Base-by-base conservation (phyloP, 441 rosid genomes). In the Adansonia madagascariensis region DNA sequence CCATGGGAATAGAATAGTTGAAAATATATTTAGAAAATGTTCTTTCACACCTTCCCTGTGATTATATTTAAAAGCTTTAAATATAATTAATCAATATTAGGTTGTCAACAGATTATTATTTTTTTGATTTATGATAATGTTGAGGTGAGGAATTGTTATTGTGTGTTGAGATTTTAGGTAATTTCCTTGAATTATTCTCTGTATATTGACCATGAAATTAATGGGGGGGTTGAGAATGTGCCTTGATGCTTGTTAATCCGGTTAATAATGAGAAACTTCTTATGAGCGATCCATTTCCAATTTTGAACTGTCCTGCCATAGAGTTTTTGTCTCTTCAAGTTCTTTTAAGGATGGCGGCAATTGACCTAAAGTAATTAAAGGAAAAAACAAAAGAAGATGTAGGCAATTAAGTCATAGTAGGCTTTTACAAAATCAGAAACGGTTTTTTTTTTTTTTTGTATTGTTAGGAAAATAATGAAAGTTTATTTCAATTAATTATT, bases 211-310 rank as follows among this genome's bases (percentile, higher is more conserved):
- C 56, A 20, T 20, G 72, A 67, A 20, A 46, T n/a, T 15, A 55
- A 35, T n/a, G 14, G 9, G 49, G 49, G 9, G 72, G 17, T 12
- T 35, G 8, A 11, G 17, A 66, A 66, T 35, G 20, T 35, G 46
- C 46, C 18, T 35, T 66, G 71, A 18, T 44, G 71, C 31, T 66
- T 66, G 60, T 24, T 49, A 52, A 49, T 71, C 60, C 14, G 74
- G 62, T 52, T 71, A 8, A 15, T 2, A 52, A 27, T 27, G 74
- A 27, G 74, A 71, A 71, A 52, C 24, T 71, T 71, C 62, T 14
- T n/a, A 9, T 2, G 75, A 53, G 75, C 35, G 75, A 31, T 71
- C 75, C 75, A 71, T 8, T 52, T 15, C 27, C 49, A 17, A 43
- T 17, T 11, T 4, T 4, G 17, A 61, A 12, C 66, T 27, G 66